Evolutionary conservation across 305 asterid species (phyloP).

Genomic region (Fraxinus latifolia): DNA sequence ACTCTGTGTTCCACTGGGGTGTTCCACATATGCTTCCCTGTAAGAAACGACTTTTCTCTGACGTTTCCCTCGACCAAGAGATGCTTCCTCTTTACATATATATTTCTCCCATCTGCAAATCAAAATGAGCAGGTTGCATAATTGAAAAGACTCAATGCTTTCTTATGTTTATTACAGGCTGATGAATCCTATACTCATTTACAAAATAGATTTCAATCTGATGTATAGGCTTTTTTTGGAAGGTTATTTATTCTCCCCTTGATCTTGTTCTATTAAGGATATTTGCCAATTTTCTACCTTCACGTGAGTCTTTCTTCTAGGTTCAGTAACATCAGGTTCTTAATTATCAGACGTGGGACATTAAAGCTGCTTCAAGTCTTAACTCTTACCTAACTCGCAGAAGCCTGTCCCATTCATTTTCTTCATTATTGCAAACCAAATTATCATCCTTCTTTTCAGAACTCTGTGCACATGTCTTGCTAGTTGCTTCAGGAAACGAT

Average conservation of each 20-base stretch:
- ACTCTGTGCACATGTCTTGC: constrained; percentile 41
- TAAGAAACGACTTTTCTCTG: constrained; percentile 85
- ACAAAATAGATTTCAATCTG: background rate
- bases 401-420: constrained; percentile 95
- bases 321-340: background rate
- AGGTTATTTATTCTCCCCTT: background rate
- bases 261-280: background rate
- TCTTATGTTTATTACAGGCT: background rate
- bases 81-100: constrained; percentile 87
- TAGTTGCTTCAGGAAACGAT: constrained; percentile 38
- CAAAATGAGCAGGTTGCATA: background rate
- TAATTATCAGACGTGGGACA: constrained; percentile 11
- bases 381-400: constrained; percentile 74
- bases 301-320: background rate
- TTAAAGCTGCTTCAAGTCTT: constrained; percentile 17
- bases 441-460: constrained; percentile 62
- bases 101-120: constrained; percentile 84
- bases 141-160: background rate
- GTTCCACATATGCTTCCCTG: constrained; percentile 78
- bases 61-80: constrained; percentile 98
- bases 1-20: constrained; percentile 45
- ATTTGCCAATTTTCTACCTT: background rate
- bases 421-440: constrained; percentile 49
- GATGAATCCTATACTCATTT: background rate
- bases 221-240: background rate